Conservation (phyloP, 345 rosid species). For the Acer saccharum region DNA sequence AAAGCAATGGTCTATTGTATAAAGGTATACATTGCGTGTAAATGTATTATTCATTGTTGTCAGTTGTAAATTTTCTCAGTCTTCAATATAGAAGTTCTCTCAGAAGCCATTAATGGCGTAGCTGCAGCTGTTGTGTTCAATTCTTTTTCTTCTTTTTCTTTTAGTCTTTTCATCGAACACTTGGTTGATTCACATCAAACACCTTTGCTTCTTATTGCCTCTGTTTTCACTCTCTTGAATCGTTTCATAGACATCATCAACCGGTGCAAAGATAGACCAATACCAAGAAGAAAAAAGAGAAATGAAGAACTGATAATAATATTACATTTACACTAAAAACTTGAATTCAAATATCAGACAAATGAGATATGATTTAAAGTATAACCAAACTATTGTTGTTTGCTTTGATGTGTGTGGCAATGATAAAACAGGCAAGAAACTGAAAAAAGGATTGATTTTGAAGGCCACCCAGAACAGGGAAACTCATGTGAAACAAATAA, state of each 20-base stretch:
- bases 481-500: background rate
- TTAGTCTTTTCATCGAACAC: too few species aligned
- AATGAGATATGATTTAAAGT: background rate
- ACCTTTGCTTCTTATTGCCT: too few species aligned
- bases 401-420: background rate
- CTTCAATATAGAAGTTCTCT: too few species aligned
- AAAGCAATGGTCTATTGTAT: too few species aligned
- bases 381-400: background rate
- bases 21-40: too few species aligned
- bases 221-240: too few species aligned
- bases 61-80: too few species aligned
- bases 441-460: background rate
- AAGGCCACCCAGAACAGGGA: background rate
- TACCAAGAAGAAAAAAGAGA: background rate
- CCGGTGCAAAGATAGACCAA: background rate
- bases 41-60: too few species aligned
- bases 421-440: background rate
- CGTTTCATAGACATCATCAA: background rate
- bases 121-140: too few species aligned
- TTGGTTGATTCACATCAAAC: too few species aligned
- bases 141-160: too few species aligned
- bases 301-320: background rate
- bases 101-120: too few species aligned
- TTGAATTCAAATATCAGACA: background rate
- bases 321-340: background rate